These are phyloP conservation scores for Piedraia hortae DNA, from an alignment of 2,329 filamentous ascomycete species.

Conservation along the genomic window DNA sequence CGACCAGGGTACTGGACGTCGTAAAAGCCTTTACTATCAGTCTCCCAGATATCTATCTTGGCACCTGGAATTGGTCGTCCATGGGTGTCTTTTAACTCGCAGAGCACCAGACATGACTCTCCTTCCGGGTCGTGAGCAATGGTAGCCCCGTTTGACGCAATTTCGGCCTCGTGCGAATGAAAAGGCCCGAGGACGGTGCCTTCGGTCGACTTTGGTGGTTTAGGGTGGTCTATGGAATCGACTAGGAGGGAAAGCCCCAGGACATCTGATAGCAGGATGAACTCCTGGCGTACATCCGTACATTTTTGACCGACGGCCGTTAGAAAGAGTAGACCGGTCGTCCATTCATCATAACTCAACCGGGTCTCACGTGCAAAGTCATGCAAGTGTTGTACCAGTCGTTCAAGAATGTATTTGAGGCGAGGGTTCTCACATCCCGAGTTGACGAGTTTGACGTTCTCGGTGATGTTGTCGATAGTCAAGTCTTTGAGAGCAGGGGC, in stretches of 20 bases:
- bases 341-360: constrained; percentile 53
- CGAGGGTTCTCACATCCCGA: constrained; percentile 36
- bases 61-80: constrained; percentile 36
- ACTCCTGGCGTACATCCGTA: constrained; percentile 36
- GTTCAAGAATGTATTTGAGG: constrained; percentile 42
- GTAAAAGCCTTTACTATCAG: constrained; percentile 53
- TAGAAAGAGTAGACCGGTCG: constrained; percentile 42
- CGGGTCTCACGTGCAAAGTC: constrained; percentile 59
- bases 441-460: constrained; percentile 49
- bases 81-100: constrained; percentile 36
- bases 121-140: constrained; percentile 45
- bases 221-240: constrained; percentile 62
- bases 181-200: constrained; percentile 61
- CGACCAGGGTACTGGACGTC: constrained; percentile 49
- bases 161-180: constrained; percentile 50
- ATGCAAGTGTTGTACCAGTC: constrained; percentile 50
- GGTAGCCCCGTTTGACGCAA: constrained; percentile 25
- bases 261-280: constrained; percentile 57
- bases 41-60: constrained; percentile 66
- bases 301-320: constrained; percentile 47
- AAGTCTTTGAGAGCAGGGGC: constrained; percentile 36
- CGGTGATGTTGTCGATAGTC: constrained; percentile 55
- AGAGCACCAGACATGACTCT: constrained; percentile 43
- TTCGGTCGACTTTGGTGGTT: constrained; percentile 40
- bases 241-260: constrained; percentile 56